Conservation (phyloP, 2,329 filamentous ascomycete genomes). For the Fragosphaeria purpurea region DNA sequence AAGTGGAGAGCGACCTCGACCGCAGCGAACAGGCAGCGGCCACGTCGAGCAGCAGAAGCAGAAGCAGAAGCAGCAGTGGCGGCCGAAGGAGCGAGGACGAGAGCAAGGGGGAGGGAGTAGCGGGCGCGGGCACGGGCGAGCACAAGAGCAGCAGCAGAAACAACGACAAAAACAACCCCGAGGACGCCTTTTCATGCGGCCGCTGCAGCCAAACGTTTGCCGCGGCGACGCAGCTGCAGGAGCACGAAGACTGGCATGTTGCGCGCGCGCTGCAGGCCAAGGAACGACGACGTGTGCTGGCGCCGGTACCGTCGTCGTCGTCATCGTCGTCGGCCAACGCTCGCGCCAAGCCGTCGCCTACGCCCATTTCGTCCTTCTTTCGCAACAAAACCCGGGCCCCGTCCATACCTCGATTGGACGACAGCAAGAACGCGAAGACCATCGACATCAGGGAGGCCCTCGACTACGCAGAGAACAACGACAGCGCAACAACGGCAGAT, state of each 20-base stretch:
- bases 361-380: slow-evolving; percentile 12
- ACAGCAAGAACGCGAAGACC: background rate
- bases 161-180: background rate
- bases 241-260: slow-evolving; percentile 91
- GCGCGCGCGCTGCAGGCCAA: slow-evolving; percentile 70
- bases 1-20: background rate
- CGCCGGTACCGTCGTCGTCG: background rate
- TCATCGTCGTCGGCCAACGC: background rate
- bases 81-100: background rate
- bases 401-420: background rate
- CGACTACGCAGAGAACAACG: background rate
- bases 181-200: slow-evolving; percentile 38
- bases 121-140: background rate
- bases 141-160: background rate
- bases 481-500: background rate
- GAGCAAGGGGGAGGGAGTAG: background rate
- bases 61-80: background rate
- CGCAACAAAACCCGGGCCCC: background rate
- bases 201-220: slow-evolving; percentile 54
- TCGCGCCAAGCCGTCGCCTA: background rate
- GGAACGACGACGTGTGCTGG: slow-evolving; percentile 22
- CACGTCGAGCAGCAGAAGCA: slow-evolving; percentile 5
- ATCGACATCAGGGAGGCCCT: background rate
- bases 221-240: slow-evolving; percentile 49
- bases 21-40: slow-evolving; percentile 5